Percentiles rank a stretch among this genome's conserved stretches.
Conservation (phyloP, 2,329 filamentous ascomycete species). For the Microsporum audouinii region DNA sequence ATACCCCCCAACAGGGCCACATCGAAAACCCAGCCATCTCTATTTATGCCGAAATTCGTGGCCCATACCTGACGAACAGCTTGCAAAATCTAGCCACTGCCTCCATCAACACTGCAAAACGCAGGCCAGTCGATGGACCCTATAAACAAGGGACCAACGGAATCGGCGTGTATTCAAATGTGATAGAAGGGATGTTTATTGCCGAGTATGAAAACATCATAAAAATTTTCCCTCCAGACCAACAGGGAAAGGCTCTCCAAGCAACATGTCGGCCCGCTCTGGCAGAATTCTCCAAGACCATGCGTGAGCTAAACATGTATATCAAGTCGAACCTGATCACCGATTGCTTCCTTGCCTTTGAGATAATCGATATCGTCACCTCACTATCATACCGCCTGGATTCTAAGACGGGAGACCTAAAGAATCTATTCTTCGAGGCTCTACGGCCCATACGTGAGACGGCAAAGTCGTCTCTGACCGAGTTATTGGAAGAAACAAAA, state of each 20-base stretch:
- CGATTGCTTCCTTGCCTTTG: constrained; percentile 90
- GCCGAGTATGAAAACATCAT: constrained; percentile 88
- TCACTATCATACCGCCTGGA: constrained; percentile 69
- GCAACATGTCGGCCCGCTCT: constrained; percentile 67
- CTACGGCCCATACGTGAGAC: constrained; percentile 86
- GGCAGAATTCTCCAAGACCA: constrained; percentile 69
- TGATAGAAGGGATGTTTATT: constrained; percentile 74
- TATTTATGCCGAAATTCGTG: constrained; percentile 75
- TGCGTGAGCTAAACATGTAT: constrained; percentile 80
- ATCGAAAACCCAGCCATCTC: constrained; percentile 58
- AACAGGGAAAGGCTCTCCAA: constrained; percentile 70
- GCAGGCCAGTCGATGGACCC: constrained; percentile 62
- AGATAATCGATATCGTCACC: constrained; percentile 84
- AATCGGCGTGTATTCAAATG: constrained; percentile 77
- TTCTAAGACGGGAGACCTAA: constrained; percentile 71
- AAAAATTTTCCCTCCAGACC: constrained; percentile 71
- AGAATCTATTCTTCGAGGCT: constrained; percentile 68
- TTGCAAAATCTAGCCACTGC: constrained; percentile 79
- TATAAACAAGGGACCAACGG: constrained; percentile 85
- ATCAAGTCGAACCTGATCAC: constrained; percentile 77
- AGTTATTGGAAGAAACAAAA: constrained; percentile 73
- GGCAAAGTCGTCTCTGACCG: constrained; percentile 71
- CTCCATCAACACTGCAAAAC: constrained; percentile 70
- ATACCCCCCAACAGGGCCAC: constrained; percentile 37
- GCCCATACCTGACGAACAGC: constrained; percentile 71